Evolutionary conservation across 805 yeast genomes (phyloP).

Genomic region (Millerozyma miso): DNA sequence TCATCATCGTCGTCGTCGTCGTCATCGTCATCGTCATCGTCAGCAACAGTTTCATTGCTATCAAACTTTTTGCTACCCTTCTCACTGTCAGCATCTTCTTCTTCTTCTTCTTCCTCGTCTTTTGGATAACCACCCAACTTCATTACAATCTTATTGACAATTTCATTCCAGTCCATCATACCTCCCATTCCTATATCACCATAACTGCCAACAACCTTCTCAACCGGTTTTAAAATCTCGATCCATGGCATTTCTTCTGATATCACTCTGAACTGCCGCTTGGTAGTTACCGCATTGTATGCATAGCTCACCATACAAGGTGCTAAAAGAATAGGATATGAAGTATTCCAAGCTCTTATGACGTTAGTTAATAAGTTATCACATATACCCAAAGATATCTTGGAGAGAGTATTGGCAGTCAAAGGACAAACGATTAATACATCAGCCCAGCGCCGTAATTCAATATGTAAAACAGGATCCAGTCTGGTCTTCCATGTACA

Average conservation of each 20-base stretch:
- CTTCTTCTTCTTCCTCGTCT: constrained; percentile 48
- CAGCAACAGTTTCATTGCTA: constrained; percentile 20
- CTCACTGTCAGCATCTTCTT: constrained; percentile 40
- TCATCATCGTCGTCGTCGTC: constrained; percentile 32
- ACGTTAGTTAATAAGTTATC: constrained; percentile 89
- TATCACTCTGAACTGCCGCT: constrained; percentile 70
- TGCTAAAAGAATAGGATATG: constrained; percentile 82
- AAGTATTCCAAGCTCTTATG: constrained; percentile 92
- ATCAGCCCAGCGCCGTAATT: constrained; percentile 95
- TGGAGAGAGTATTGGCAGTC: constrained; percentile 88
- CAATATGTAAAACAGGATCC: constrained; percentile 94
- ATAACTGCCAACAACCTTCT: constrained; percentile 85
- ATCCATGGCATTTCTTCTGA: constrained; percentile 94
- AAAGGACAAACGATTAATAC: constrained; percentile 89
- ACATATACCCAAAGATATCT: constrained; percentile 85
- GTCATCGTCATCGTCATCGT: constrained; percentile 14
- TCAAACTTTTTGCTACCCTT: constrained; percentile 37
- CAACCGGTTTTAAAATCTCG: constrained; percentile 89
- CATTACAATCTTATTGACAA: constrained; percentile 78
- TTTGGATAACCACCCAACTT: constrained; percentile 56
- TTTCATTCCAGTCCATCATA: constrained; percentile 96
- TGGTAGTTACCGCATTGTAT: constrained; percentile 84
- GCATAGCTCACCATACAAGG: constrained; percentile 96
- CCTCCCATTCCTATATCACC: constrained; percentile 99
- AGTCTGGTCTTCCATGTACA: constrained; percentile 70